These are phyloP conservation scores for Colletotrichum noveboracense DNA, from an alignment of 2,329 filamentous ascomycete species.

Conservation along the genomic window DNA sequence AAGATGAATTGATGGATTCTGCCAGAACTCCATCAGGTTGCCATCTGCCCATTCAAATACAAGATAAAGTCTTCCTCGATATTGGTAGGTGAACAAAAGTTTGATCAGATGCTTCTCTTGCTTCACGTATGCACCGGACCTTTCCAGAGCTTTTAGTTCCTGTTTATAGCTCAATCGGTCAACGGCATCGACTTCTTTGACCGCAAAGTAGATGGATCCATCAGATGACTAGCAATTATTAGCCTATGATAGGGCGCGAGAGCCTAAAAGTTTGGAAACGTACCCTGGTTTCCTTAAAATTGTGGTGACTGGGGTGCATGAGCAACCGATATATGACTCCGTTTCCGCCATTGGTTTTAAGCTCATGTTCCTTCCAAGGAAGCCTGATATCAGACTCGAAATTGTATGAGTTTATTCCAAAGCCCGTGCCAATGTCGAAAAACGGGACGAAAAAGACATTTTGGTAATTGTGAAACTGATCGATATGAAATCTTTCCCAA, in stretches of 20 bases:
- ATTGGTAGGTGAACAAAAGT: constrained; percentile 15
- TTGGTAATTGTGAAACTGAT: constrained; percentile 2
- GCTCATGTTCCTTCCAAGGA: not conserved
- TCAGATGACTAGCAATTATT: not conserved
- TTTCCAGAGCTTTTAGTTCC: not conserved
- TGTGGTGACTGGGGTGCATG: not conserved
- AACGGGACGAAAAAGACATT: not conserved
- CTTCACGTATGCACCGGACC: not conserved
- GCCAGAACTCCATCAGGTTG: constrained; percentile 17
- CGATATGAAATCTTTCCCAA: constrained; percentile 6
- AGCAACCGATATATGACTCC: not conserved
- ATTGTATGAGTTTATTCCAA: not conserved
- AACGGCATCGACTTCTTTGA: not conserved
- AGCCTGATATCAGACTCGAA: not conserved
- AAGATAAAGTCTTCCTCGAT: constrained; percentile 6
- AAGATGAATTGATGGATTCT: not conserved
- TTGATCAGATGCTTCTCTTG: constrained; percentile 14
- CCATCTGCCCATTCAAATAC: constrained; percentile 24
- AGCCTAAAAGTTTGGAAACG: not conserved
- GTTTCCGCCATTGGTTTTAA: not conserved
- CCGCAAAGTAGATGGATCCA: not conserved
- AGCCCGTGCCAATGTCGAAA: not conserved
- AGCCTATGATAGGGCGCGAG: not conserved
- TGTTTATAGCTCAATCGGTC: not conserved
- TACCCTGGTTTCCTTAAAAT: not conserved